Percentiles rank a stretch among this genome's conserved stretches.
phyloP scores from a whole-genome alignment of 2,329 filamentous ascomycete species.

The Hypoxylon sp. region DNA sequence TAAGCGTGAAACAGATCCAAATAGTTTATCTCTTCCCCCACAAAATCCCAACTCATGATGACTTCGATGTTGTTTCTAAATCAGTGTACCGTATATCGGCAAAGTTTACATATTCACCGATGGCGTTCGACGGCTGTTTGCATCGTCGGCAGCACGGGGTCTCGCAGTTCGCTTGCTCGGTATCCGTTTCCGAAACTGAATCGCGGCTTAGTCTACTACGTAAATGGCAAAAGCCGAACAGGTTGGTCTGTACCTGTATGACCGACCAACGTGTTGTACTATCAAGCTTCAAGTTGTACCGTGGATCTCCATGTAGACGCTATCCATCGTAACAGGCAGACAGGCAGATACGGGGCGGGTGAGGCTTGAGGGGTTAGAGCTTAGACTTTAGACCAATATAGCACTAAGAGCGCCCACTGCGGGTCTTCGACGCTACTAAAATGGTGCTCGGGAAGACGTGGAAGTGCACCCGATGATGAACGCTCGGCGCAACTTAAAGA shows the following conservation, averaged over 20 bases:
- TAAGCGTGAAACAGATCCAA: constrained; percentile 24
- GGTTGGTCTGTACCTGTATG: constrained; percentile 8
- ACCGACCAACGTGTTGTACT: constrained; percentile 11
- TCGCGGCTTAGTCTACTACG: not conserved
- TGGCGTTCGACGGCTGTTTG: constrained; percentile 26
- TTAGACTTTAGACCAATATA: constrained; percentile 1
- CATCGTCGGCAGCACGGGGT: constrained; percentile 25
- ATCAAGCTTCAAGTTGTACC: constrained; percentile 17
- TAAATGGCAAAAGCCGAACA: constrained; percentile 17
- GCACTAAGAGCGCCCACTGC: constrained; percentile 4
- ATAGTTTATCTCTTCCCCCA: constrained; percentile 19
- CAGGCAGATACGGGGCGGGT: constrained; percentile 17
- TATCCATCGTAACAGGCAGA: constrained; percentile 1
- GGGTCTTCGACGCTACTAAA: constrained; percentile 5
- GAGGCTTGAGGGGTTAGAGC: not conserved
- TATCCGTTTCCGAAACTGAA: constrained; percentile 35
- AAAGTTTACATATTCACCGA: constrained; percentile 1
- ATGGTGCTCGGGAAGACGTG: not conserved
- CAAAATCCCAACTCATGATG: constrained; percentile 23
- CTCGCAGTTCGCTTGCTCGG: constrained; percentile 23
- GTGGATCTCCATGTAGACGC: not conserved
- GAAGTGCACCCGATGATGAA: not conserved
- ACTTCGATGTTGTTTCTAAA: constrained; percentile 10
- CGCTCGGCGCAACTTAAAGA: not conserved
- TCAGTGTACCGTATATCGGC: not conserved